phyloP scores from a whole-genome alignment of 768 basidiomycete genomes.

The Fomitopsis pulvina region DNA sequence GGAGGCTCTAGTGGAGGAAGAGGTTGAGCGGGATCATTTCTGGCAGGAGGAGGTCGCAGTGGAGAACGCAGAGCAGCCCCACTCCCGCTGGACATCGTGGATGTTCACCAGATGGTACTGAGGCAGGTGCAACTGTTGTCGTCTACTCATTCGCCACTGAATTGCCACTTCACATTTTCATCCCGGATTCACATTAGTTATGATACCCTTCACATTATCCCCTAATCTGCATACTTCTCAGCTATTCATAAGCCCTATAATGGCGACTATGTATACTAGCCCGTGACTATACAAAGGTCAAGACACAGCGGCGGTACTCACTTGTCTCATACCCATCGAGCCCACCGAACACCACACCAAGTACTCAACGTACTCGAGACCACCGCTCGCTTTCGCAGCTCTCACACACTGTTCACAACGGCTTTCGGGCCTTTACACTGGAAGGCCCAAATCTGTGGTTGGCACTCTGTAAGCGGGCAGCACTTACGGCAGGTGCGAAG shows the following conservation, averaged over 20 bases:
- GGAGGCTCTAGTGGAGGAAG: slow-evolving; percentile 68
- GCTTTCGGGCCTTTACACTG: no score
- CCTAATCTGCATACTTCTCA: background rate
- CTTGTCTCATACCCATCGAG: background rate
- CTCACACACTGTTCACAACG: no score
- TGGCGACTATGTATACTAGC: background rate
- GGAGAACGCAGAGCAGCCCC: slow-evolving; percentile 35
- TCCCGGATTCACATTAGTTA: background rate
- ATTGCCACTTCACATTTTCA: background rate
- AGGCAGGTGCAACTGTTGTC: background rate
- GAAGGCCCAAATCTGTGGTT: no score
- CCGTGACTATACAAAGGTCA: background rate
- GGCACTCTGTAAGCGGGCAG: no score
- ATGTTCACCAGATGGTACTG: slow-evolving; percentile 40
- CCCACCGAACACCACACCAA: no score
- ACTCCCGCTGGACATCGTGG: slow-evolving; percentile 63
- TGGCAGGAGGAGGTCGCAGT: slow-evolving; percentile 51
- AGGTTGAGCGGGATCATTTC: slow-evolving; percentile 45
- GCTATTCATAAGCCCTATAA: background rate
- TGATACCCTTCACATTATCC: background rate
- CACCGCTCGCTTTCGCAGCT: no score
- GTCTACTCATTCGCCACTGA: background rate
- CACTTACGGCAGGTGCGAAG: no score
- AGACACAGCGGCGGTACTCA: background rate
- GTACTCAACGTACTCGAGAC: no score